phyloP scores from a whole-genome alignment of 1,139 yeast genomes.

The Yamadazyma aaseri region DNA sequence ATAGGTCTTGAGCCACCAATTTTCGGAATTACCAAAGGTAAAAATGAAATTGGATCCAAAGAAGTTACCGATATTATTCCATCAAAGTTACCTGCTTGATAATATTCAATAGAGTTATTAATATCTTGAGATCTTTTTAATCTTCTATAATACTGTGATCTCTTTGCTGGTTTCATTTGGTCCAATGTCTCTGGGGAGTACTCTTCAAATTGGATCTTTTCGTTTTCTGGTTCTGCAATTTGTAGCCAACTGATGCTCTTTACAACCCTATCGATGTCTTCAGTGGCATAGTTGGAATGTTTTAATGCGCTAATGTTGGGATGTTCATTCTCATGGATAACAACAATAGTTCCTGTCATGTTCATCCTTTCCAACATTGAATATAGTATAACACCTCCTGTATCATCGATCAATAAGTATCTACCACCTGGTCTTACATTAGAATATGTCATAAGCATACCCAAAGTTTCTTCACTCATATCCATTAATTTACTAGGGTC shows the following conservation, averaged over 20 bases:
- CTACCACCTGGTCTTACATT: slow-evolving; percentile 88
- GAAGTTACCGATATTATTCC: slow-evolving; percentile 75
- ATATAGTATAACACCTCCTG: slow-evolving; percentile 81
- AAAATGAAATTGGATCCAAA: slow-evolving; percentile 62
- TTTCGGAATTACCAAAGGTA: slow-evolving; percentile 60
- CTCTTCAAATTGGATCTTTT: slow-evolving; percentile 50
- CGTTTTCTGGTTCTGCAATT: slow-evolving; percentile 73
- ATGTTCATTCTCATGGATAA: slow-evolving; percentile 91
- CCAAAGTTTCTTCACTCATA: slow-evolving; percentile 80
- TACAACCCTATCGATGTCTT: slow-evolving; percentile 52
- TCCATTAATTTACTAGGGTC: slow-evolving; percentile 76
- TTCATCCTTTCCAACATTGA: slow-evolving; percentile 90
- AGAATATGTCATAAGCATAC: slow-evolving; percentile 70
- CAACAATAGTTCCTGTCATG: slow-evolving; percentile 72
- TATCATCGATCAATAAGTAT: slow-evolving; percentile 85
- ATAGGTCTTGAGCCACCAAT: slow-evolving; percentile 88
- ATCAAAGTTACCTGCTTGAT: slow-evolving; percentile 62
- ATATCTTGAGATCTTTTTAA: slow-evolving; percentile 56
- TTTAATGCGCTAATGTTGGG: slow-evolving; percentile 73
- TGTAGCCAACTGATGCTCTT: slow-evolving; percentile 78
- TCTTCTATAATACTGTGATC: slow-evolving; percentile 68
- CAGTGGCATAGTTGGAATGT: slow-evolving; percentile 61
- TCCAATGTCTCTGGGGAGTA: slow-evolving; percentile 51
- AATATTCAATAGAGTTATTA: slow-evolving; percentile 51
- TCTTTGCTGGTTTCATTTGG: slow-evolving; percentile 57